Evolutionary conservation across 1,284 basidiomycete genomes (phyloP).

Genomic region (Ganoderma sinense): DNA sequence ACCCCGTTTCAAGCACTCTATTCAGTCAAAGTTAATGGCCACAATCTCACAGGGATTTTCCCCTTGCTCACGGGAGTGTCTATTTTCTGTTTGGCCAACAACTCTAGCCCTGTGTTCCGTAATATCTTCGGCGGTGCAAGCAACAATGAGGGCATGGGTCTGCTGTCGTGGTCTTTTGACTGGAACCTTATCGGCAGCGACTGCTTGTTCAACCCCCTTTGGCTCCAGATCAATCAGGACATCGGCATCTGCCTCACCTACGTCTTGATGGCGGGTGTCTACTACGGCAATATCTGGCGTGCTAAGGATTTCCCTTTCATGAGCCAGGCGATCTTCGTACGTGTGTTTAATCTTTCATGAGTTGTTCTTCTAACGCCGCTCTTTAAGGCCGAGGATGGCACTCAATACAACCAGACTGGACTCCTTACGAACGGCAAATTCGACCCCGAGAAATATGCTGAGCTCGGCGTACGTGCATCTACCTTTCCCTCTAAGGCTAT

Average conservation of each 20-base stretch:
- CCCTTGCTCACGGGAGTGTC: slow-evolving; percentile 54
- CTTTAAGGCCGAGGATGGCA: slow-evolving; percentile 35
- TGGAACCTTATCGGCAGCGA: slow-evolving; percentile 50
- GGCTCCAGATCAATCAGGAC: slow-evolving; percentile 43
- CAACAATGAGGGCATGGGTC: slow-evolving; percentile 64
- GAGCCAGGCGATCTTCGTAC: slow-evolving; percentile 43
- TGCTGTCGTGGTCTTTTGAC: slow-evolving; percentile 61
- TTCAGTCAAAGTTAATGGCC: neutral
- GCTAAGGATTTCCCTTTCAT: slow-evolving; percentile 43
- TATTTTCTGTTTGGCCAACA: slow-evolving; percentile 67
- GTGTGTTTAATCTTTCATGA: slow-evolving; percentile 5
- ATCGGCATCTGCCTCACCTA: slow-evolving; percentile 42
- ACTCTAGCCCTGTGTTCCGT: slow-evolving; percentile 53
- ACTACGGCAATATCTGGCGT: slow-evolving; percentile 44
- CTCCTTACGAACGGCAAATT: slow-evolving; percentile 41
- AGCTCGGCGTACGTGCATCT: slow-evolving; percentile 35
- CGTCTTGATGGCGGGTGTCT: slow-evolving; percentile 42
- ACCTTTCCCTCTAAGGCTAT: neutral
- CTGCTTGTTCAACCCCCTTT: slow-evolving; percentile 41
- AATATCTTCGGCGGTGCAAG: slow-evolving; percentile 67
- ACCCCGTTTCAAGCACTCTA: neutral
- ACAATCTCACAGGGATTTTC: slow-evolving; percentile 38
- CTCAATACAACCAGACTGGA: slow-evolving; percentile 43
- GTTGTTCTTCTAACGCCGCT: neutral
- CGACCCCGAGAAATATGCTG: slow-evolving; percentile 37